phyloP scores from a whole-genome alignment of 164 flowering plant species.

The Vitis cinerea region DNA sequence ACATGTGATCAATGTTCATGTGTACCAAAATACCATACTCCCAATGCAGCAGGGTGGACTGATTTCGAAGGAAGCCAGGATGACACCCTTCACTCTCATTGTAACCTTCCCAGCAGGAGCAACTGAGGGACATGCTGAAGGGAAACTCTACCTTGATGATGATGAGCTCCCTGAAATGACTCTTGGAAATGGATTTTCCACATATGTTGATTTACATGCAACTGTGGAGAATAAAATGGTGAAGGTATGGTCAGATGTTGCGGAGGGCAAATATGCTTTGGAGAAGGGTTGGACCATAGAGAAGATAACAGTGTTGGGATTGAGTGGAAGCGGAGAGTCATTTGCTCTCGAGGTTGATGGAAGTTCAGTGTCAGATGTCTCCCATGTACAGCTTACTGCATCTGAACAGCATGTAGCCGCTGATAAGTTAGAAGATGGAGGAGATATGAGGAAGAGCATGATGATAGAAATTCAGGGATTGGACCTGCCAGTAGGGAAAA shows the following conservation, averaged over 20 bases:
- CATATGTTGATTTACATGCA: slow-evolving; percentile 55
- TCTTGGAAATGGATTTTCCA: slow-evolving; percentile 54
- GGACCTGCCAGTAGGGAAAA: slow-evolving; percentile 54
- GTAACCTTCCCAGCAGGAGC: slow-evolving; percentile 65
- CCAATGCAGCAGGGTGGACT: slow-evolving; percentile 84
- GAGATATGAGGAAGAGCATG: slow-evolving; percentile 33
- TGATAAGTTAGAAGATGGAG: slow-evolving; percentile 37
- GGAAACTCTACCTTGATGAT: slow-evolving; percentile 58
- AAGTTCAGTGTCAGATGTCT: slow-evolving; percentile 16
- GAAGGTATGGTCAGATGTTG: slow-evolving; percentile 68
- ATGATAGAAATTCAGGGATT: slow-evolving; percentile 53
- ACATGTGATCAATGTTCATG: slow-evolving; percentile 71
- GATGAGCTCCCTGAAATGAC: slow-evolving; percentile 72
- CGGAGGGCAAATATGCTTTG: slow-evolving; percentile 55
- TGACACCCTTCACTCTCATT: slow-evolving; percentile 58
- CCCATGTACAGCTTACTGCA: slow-evolving; percentile 24
- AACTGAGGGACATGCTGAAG: slow-evolving; percentile 43
- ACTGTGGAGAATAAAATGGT: slow-evolving; percentile 31
- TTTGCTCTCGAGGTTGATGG: slow-evolving; percentile 47
- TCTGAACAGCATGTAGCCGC: slow-evolving; percentile 23
- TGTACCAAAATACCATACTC: slow-evolving; percentile 66
- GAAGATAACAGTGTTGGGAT: slow-evolving; percentile 54
- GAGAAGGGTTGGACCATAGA: slow-evolving; percentile 48
- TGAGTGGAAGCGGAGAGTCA: slow-evolving; percentile 35
- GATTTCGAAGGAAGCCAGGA: slow-evolving; percentile 65